Conservation (phyloP, 2,329 filamentous ascomycete genomes). For the Aspergillus sergii region DNA sequence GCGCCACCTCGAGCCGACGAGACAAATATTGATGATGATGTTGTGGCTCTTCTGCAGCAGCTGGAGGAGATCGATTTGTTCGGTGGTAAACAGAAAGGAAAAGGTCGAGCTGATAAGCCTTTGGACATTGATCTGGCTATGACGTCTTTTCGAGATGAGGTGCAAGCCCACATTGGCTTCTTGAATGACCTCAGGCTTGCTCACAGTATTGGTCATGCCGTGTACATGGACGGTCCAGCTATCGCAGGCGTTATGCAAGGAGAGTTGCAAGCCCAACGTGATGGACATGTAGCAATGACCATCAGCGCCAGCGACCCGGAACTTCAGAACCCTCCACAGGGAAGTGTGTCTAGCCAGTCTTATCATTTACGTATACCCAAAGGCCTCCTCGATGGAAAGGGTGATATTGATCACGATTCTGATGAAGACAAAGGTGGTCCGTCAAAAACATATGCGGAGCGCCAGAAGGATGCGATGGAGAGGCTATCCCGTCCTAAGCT, state of each 20-base stretch:
- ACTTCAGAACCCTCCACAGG: not conserved
- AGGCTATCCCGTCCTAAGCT: not conserved
- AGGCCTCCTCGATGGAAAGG: not conserved
- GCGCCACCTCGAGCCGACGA: not conserved
- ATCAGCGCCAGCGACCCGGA: not conserved
- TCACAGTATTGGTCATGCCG: not conserved
- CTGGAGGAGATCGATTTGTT: not conserved
- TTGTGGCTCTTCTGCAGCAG: not conserved
- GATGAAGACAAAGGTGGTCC: not conserved
- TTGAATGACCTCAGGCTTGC: not conserved
- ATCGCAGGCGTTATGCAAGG: not conserved
- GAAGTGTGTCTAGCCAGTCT: not conserved
- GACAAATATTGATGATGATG: not conserved
- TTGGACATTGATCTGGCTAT: not conserved
- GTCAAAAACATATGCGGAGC: not conserved
- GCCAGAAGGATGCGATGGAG: not conserved
- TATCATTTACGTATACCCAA: not conserved
- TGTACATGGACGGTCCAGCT: not conserved
- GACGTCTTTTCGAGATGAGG: not conserved
- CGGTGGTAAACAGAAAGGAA: not conserved
- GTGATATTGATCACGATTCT: not conserved
- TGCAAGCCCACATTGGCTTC: not conserved
- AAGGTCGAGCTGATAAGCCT: not conserved
- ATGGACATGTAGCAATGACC: not conserved
- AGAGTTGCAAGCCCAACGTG: not conserved